Evolutionary conservation across 164 flowering plant species (phyloP), one percentile per base, ranked within the genome.

Genomic region (Kingdonia uniflora): DNA sequence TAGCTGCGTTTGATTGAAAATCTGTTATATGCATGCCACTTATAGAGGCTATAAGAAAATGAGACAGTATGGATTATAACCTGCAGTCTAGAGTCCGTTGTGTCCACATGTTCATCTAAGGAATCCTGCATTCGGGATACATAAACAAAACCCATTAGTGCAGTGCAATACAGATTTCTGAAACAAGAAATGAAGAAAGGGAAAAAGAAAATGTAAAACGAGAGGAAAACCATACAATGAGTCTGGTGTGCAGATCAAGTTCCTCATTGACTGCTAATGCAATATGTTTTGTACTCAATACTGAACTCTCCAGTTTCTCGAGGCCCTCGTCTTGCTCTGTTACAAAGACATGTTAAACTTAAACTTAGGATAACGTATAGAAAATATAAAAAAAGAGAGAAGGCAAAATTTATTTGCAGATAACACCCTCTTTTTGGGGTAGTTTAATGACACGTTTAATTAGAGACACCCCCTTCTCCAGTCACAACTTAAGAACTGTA

Each of bases 261-360:
- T 89, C 97, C 65, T 86, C 94, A 62, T 89, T 86, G 49, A 89
- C 85, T 23, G 95, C 87, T 66, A 86, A 55, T 37, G 94, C 95
- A 63, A 86, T 82, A 65, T 86, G 97, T 65, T 86, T 89, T 26
- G 95, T 80, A 70, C 95, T 89, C 29, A 67, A 26, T 22, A 84
- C 84, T 0, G 90, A 80, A 61, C 74, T 86, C 71, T 82, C 91
- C 76, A 89, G 53, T 62, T 84, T 78, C 68, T 76, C 94, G 54
- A 89, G 95, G 41, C 79, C 94, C 25, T 89, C 95, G 71, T 91
- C 96, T 84, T 91, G 94, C 54, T 85, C 98, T 91, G 85, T 23
- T 16, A 19, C 51, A 14, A 44, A 19, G 25, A 42, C 42, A 52
- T 14, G 42, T 12, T 42, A 33, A 16, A 35, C n/a, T n/a, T n/a